phyloP scores from a whole-genome alignment of 2,329 filamentous ascomycete species.

The Eutypa lata region DNA sequence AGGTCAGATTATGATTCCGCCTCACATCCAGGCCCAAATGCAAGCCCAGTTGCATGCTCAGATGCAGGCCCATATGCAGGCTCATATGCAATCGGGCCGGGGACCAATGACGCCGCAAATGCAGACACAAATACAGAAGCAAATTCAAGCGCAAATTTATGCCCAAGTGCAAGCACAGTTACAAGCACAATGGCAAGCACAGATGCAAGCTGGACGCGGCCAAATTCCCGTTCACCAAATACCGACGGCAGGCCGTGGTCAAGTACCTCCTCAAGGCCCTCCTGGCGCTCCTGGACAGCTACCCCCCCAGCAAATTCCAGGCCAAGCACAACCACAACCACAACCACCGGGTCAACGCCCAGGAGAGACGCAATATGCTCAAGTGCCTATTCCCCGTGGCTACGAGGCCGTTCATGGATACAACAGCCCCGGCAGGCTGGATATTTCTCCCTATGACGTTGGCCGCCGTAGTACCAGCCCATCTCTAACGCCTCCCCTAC shows the following conservation, averaged over 20 bases:
- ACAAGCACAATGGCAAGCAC: slow-evolving; percentile 9
- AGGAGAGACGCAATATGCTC: slow-evolving; percentile 24
- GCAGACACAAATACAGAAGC: background rate
- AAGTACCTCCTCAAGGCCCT: slow-evolving; percentile 7
- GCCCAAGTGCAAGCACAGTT: too few species aligned
- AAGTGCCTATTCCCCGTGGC: slow-evolving; percentile 29
- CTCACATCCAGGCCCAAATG: background rate
- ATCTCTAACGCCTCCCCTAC: slow-evolving; percentile 11
- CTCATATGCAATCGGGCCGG: too few species aligned
- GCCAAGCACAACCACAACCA: slow-evolving; percentile 1
- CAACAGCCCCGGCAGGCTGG: slow-evolving; percentile 20
- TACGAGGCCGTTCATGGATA: slow-evolving; percentile 32
- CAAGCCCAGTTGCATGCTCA: background rate
- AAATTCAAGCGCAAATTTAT: background rate
- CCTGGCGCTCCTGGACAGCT: background rate
- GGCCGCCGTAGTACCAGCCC: slow-evolving; percentile 13
- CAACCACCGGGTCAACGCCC: slow-evolving; percentile 4
- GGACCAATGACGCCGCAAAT: background rate
- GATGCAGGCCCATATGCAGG: slow-evolving; percentile 1
- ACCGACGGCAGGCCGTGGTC: slow-evolving; percentile 12
- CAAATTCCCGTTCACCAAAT: slow-evolving; percentile 13
- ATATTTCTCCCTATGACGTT: slow-evolving; percentile 26
- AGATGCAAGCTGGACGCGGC: slow-evolving; percentile 12
- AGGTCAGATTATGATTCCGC: slow-evolving; percentile 6
- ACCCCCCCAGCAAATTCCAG: background rate